Conservation (phyloP, 2,329 filamentous ascomycete genomes). For the Monilinia laxa region DNA sequence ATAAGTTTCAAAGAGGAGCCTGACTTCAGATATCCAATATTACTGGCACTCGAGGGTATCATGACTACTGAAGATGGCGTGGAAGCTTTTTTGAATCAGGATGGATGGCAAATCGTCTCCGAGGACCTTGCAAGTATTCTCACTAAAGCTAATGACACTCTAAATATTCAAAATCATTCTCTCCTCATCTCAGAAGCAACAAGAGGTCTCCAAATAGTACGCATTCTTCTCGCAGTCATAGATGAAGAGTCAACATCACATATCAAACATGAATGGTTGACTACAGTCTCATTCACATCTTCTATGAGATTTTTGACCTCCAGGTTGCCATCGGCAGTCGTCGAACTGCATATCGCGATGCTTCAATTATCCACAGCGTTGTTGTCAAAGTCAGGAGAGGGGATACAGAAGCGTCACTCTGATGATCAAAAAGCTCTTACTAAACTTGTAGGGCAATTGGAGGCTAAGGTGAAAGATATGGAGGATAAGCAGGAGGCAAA, state of each 20-base stretch:
- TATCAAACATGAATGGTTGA: conserved; percentile 57
- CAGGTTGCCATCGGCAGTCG: conserved; percentile 24
- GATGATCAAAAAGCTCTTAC: conserved; percentile 53
- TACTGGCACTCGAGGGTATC: conserved; percentile 61
- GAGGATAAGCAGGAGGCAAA: conserved; percentile 36
- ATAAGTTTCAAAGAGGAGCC: conserved; percentile 37
- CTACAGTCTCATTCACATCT: conserved; percentile 51
- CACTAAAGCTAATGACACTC: conserved; percentile 27
- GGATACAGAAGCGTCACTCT: conserved; percentile 51
- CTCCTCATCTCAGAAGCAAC: conserved; percentile 42
- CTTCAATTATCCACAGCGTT: conserved; percentile 57
- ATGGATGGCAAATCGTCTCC: conserved; percentile 55
- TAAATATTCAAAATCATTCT: background rate
- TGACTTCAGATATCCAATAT: conserved; percentile 57
- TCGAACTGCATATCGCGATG: conserved; percentile 53
- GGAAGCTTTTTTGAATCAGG: conserved; percentile 47
- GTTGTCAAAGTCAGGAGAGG: conserved; percentile 47
- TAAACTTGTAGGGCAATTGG: conserved; percentile 49
- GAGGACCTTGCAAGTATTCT: conserved; percentile 51
- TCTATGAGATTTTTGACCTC: conserved; percentile 35
- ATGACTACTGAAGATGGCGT: conserved; percentile 46
- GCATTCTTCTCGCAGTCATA: conserved; percentile 53
- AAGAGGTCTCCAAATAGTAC: conserved; percentile 56
- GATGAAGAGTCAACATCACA: conserved; percentile 48
- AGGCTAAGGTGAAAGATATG: conserved; percentile 29